Percentiles rank a stretch among this genome's conserved stretches.
phyloP scores from a whole-genome alignment of 257 asterid genomes.

The Agastache rugosa region DNA sequence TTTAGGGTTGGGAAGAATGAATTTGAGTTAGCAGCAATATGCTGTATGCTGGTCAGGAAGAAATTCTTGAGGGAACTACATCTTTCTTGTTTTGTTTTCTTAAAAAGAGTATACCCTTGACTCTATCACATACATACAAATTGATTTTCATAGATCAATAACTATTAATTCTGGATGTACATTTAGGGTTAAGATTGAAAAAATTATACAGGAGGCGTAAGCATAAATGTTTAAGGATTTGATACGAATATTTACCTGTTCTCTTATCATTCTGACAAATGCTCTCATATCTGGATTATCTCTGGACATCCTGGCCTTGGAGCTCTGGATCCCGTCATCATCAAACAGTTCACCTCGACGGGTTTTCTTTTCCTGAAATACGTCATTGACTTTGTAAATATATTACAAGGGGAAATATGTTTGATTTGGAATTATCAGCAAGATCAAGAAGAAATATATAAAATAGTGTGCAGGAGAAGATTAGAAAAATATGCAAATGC shows the following conservation, averaged over 20 bases:
- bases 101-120: neutral
- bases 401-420: neutral
- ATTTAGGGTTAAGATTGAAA: neutral
- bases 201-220: constrained; percentile 8
- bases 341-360: constrained; percentile 44
- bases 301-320: constrained; percentile 36
- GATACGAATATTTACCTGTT: constrained; percentile 52
- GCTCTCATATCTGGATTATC: constrained; percentile 59
- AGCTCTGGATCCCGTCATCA: constrained; percentile 38
- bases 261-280: constrained; percentile 67
- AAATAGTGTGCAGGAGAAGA: neutral
- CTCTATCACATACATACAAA: neutral
- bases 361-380: constrained; percentile 48
- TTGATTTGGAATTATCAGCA: constrained; percentile 22
- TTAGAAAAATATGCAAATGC: constrained; percentile 23
- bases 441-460: constrained; percentile 14
- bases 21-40: neutral
- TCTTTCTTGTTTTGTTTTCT: neutral
- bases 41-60: neutral
- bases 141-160: neutral
- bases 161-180: neutral
- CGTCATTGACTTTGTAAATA: constrained; percentile 21
- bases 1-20: neutral
- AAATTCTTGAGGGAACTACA: neutral
- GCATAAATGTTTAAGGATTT: neutral